Evolutionary conservation across 805 yeast genomes (phyloP).

Genomic region (Wickerhamomyces ciferrii): DNA sequence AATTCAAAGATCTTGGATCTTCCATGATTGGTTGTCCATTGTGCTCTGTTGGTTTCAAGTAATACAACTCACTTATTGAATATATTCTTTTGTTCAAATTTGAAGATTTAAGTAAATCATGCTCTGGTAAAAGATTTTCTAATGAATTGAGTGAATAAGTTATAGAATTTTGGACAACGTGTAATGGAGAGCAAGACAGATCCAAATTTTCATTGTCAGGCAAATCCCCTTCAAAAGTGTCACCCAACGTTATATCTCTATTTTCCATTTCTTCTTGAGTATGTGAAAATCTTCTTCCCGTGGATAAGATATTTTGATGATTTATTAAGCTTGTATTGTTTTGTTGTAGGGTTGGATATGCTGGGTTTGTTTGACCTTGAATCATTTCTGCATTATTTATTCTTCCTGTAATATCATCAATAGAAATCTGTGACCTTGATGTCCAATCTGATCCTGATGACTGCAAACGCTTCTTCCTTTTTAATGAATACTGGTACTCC

Average conservation of each 20-base stretch:
- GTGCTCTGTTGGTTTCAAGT: constrained; percentile 13
- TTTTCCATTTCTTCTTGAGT: too few species aligned
- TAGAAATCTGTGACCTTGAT: constrained; percentile 4
- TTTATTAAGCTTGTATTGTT: not conserved
- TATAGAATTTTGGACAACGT: constrained; percentile 9
- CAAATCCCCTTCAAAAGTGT: too few species aligned
- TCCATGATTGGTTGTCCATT: constrained; percentile 9
- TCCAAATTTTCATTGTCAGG: not conserved
- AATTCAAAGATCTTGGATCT: not conserved
- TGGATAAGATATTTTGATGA: too few species aligned
- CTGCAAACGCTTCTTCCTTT: constrained; percentile 9
- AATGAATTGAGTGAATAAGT: not conserved
- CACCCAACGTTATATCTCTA: too few species aligned
- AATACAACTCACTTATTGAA: constrained; percentile 10
- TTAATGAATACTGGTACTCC: constrained; percentile 22
- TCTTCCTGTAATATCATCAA: not conserved
- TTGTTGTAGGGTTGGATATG: constrained; percentile 11
- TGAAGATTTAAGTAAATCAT: not conserved
- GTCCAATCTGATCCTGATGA: constrained; percentile 19
- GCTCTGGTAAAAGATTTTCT: not conserved
- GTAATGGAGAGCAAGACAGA: constrained; percentile 1
- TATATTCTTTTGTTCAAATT: constrained; percentile 7
- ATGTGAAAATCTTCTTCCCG: not conserved
- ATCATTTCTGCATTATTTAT: not conserved
- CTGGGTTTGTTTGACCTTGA: constrained; percentile 9